Base-by-base conservation (phyloP, 345 rosid species). In the Dipteronia sinensis region DNA sequence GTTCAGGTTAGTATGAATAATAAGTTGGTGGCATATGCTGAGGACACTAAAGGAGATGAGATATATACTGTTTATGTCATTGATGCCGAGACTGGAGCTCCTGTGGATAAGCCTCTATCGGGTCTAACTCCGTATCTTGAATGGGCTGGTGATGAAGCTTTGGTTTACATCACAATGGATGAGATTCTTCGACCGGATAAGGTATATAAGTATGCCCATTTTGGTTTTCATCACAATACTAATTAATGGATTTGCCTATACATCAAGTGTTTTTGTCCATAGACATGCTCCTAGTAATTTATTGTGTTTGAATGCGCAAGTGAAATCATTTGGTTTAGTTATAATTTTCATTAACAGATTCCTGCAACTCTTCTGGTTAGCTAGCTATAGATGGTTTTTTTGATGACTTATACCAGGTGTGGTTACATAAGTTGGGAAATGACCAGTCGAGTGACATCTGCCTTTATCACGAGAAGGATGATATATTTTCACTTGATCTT, bases 401-500 rank as follows among this genome's bases (percentile, higher is more conserved):
- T 63, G 10, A 62, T 81, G 51, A 53, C 61, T 79, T 38, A 62
- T 44, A 29, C 77, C 79, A 95, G 98, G 97, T 82, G 67, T 95
- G 99, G 99, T 85, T 93, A 67, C 99, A 95, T 85, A 90, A 88
- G 88, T 72, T 95, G 89, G 98, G 89, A 71, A 83, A 94, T 1
- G 92, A 89, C 46, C 98, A 88, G 65, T 81, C 87, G 40, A 86
- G 75, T 83, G 99, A 95, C 77, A 64, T 78, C n/a, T 89, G 97
- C 86, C 93, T 93, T 69, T 92, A 92, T 81, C 96, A 93, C 51
- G 98, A 95, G 86, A 86, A 91, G 86, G 97, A 95, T 86, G 96
- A 93, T 70, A 93, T 82, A 85, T 95, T 92, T 85, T 87, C 91
- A 77, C 82, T 95, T 78, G 89, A 68, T 70, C 91, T 95, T 69